These are phyloP conservation scores for Houttuynia cordata DNA, from an alignment of 164 flowering plant species.

Conservation along the genomic window DNA sequence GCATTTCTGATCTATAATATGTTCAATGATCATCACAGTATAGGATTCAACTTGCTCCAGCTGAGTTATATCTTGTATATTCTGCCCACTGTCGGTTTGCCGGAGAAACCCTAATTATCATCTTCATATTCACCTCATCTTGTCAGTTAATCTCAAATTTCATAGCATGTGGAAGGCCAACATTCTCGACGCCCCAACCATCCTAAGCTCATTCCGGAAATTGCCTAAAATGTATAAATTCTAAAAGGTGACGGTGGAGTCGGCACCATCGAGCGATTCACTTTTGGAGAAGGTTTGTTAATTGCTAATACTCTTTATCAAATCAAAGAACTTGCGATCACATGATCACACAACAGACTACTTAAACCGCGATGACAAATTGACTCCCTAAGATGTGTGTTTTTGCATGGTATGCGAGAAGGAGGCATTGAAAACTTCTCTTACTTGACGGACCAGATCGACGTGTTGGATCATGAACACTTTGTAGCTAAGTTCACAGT, in stretches of 20 bases:
- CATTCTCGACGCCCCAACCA: constrained; percentile 2
- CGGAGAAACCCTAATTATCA: no score
- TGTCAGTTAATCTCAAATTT: no score
- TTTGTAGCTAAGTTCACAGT: constrained; percentile 10
- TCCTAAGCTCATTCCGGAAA: constrained; percentile 1
- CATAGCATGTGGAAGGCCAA: background rate
- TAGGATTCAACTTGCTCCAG: background rate
- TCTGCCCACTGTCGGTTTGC: no score
- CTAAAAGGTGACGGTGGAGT: background rate
- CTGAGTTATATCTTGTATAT: no score
- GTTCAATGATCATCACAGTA: background rate
- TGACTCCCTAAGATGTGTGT: background rate
- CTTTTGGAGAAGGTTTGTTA: background rate
- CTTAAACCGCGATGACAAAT: background rate
- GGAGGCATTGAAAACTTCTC: constrained; percentile 4
- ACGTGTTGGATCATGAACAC: constrained; percentile 14
- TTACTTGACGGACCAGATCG: constrained; percentile 10
- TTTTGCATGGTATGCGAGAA: background rate
- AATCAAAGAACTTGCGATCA: background rate
- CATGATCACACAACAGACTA: background rate
- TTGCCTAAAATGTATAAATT: background rate
- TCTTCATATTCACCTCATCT: no score
- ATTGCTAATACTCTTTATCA: background rate
- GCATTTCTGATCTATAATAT: no score
- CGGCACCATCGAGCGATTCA: background rate